Evolutionary conservation across 352 stramenopile species (phyloP).

Genomic region (Pilasporangium apinafurcum): DNA sequence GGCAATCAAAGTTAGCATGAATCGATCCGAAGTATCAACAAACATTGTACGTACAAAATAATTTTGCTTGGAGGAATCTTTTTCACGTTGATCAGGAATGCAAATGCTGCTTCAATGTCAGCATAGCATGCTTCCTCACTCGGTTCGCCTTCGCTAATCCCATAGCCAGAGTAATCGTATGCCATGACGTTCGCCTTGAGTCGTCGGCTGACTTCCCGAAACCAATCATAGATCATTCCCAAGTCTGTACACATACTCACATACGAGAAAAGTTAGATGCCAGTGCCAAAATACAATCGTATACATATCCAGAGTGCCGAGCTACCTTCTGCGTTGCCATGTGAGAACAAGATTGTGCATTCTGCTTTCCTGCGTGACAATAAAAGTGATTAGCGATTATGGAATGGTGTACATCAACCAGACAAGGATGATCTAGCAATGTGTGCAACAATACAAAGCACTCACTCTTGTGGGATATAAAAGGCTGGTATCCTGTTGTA

Average conservation of each 20-base stretch:
- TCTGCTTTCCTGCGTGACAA: conserved; percentile 69
- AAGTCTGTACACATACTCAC: conserved; percentile 58
- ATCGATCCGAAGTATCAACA: conserved; percentile 3
- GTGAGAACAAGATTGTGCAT: conserved; percentile 95
- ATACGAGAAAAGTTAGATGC: not conserved
- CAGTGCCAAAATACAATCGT: not conserved
- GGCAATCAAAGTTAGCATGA: not conserved
- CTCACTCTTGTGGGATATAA: conserved; percentile 89
- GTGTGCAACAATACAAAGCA: not conserved
- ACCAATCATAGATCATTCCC: conserved; percentile 98
- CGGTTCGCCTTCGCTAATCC: conserved; percentile 90
- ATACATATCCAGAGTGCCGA: not conserved
- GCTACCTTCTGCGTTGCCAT: conserved; percentile 95
- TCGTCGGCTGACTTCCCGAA: conserved; percentile 86
- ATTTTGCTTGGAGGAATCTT: conserved; percentile 90
- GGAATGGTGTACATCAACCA: not conserved
- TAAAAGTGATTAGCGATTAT: not conserved
- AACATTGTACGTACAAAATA: conserved; percentile 83
- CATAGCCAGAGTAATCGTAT: conserved; percentile 98
- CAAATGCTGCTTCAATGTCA: conserved; percentile 94
- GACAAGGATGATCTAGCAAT: too few species aligned
- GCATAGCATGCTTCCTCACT: conserved; percentile 93
- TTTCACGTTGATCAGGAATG: conserved; percentile 92
- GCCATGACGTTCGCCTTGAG: conserved; percentile 85
- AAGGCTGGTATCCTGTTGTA: conserved; percentile 92